A percentile compares a stretch with the other conserved stretches of the same genome.
Evolutionary conservation across 305 asterid species (phyloP).

Genomic region (Fraxinus platypoda): DNA sequence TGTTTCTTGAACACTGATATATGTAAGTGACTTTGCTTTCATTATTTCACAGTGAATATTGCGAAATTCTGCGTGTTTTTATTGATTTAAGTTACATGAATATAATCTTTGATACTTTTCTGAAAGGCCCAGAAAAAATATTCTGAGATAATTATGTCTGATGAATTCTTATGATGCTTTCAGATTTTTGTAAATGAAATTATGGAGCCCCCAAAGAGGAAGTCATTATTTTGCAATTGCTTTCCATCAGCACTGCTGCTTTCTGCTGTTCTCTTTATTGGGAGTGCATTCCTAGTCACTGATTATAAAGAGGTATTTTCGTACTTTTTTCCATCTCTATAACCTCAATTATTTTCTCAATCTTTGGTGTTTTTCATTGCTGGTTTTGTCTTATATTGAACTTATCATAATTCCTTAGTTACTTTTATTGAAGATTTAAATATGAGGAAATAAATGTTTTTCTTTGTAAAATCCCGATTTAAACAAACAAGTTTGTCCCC

Average conservation of each 20-base stretch:
- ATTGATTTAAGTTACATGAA: neutral
- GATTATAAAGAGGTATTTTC: conserved; percentile 52
- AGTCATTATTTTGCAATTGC: conserved; percentile 37
- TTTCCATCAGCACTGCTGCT: conserved; percentile 42
- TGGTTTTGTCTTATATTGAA: neutral
- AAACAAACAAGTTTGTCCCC: neutral
- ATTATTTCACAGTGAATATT: neutral
- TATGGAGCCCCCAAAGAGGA: conserved; percentile 38
- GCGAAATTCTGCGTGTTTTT: neutral
- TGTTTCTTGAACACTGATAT: conserved; percentile 9
- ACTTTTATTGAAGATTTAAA: neutral
- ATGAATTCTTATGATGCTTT: conserved; percentile 5
- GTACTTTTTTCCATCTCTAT: neutral
- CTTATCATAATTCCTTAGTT: neutral
- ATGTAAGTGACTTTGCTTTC: conserved; percentile 11
- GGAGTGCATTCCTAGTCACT: conserved; percentile 35
- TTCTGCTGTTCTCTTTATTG: conserved; percentile 47
- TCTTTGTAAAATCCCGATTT: neutral
- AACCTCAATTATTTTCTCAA: neutral
- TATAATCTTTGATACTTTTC: neutral
- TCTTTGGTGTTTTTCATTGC: neutral
- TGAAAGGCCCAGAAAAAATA: neutral
- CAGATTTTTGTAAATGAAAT: conserved; percentile 24
- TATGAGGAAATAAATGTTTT: neutral
- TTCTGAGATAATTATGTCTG: neutral